Conservation (phyloP, 208 protist genomes). For the Porcisia hertigi region DNA sequence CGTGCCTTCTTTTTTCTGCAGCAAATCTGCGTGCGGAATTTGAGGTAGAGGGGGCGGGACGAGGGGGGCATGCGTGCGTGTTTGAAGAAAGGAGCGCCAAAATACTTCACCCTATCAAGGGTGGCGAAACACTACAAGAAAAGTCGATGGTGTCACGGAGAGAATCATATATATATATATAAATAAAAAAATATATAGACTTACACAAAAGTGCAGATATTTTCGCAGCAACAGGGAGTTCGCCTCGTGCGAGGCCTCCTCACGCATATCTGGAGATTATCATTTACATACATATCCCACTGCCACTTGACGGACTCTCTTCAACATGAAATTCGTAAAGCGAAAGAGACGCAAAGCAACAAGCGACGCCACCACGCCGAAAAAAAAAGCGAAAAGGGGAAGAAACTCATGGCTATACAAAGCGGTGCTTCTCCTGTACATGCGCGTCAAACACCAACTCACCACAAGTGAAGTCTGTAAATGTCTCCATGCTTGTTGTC, state of each 20-base stretch:
- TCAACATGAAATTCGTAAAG: not conserved
- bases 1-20: not conserved
- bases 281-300: not conserved
- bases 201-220: too few relatives aligned
- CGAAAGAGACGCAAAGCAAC: not conserved
- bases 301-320: not conserved
- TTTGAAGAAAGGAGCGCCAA: too few relatives aligned
- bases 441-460: slow-evolving; percentile 71
- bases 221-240: too few relatives aligned
- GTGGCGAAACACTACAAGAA: too few relatives aligned
- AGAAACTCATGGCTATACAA: not conserved
- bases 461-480: slow-evolving; percentile 59
- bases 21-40: not conserved
- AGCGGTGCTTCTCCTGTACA: slow-evolving; percentile 34
- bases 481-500: slow-evolving; percentile 65
- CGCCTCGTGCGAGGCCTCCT: too few relatives aligned
- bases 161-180: too few relatives aligned
- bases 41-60: not conserved
- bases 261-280: too few relatives aligned
- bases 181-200: too few relatives aligned
- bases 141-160: too few relatives aligned
- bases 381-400: not conserved
- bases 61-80: not conserved
- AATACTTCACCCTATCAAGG: too few relatives aligned
- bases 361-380: not conserved